Percentiles rank a stretch among this genome's conserved stretches.
phyloP scores from a whole-genome alignment of 768 basidiomycete species.

The Mycena rosella region DNA sequence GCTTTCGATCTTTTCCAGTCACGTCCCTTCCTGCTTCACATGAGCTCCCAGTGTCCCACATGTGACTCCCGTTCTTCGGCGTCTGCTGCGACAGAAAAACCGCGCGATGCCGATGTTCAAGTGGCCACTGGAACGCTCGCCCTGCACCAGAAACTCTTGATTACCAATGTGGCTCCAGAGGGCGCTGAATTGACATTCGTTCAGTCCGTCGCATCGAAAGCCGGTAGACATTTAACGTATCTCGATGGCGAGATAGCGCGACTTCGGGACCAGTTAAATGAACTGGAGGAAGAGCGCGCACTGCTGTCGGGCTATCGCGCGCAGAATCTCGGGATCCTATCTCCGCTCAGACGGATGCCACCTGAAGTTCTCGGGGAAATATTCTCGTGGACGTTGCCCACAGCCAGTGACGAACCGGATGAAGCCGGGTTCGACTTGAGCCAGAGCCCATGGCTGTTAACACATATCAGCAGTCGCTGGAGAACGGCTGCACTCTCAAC shows the following conservation, averaged over 20 bases:
- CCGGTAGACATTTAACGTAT: not conserved
- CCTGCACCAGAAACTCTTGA: not conserved
- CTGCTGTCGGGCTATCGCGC: not conserved
- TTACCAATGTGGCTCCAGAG: not conserved
- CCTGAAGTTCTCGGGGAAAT: not conserved
- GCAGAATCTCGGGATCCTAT: not conserved
- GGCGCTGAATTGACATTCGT: not conserved
- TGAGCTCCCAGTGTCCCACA: too few species aligned
- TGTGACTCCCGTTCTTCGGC: too few species aligned
- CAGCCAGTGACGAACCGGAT: too few species aligned
- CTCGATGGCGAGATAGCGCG: not conserved
- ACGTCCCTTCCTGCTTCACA: too few species aligned
- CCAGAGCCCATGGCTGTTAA: not conserved
- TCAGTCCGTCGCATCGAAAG: not conserved
- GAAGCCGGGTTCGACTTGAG: not conserved
- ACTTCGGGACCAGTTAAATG: not conserved
- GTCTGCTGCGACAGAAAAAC: too few species aligned
- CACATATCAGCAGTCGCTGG: not conserved
- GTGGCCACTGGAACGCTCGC: too few species aligned
- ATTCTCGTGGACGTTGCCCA: too few species aligned
- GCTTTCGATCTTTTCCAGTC: too few species aligned
- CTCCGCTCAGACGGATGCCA: not conserved
- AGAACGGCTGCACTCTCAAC: not conserved
- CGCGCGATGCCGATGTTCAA: too few species aligned
- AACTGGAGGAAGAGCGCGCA: not conserved